Evolutionary conservation across 2,329 filamentous ascomycete species (phyloP).

Genomic region (Magnaporthales sp.): DNA sequence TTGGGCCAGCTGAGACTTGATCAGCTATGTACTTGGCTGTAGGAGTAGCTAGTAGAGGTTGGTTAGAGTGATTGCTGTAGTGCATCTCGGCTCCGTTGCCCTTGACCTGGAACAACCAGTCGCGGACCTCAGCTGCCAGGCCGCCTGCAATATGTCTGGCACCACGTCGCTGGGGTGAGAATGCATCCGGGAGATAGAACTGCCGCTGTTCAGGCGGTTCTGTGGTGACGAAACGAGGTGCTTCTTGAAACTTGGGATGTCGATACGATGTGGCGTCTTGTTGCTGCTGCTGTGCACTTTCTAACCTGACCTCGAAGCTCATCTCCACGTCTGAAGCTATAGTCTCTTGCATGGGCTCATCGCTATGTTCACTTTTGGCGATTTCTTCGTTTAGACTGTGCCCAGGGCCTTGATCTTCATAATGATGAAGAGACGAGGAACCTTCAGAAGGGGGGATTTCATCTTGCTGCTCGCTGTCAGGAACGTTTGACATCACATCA

Average conservation of each 20-base stretch:
- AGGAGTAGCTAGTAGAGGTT: constrained; percentile 13
- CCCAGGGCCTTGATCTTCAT: constrained; percentile 3
- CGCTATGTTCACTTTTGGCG: not conserved
- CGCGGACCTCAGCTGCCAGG: constrained; percentile 30
- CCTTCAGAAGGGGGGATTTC: not conserved
- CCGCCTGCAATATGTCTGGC: constrained; percentile 28
- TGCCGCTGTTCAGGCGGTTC: constrained; percentile 7
- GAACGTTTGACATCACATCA: not conserved
- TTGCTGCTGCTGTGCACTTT: constrained; percentile 7
- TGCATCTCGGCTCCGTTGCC: constrained; percentile 15
- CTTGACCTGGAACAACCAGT: constrained; percentile 36
- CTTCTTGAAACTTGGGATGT: constrained; percentile 19
- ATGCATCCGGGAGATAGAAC: constrained; percentile 25
- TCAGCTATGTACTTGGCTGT: constrained; percentile 16
- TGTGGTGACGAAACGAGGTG: constrained; percentile 28
- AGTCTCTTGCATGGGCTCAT: not conserved
- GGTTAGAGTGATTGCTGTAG: constrained; percentile 4
- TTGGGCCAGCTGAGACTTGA: constrained; percentile 10
- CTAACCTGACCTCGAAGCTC: constrained; percentile 1
- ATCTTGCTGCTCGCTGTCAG: not conserved
- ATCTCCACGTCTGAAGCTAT: constrained; percentile 12
- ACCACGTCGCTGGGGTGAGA: constrained; percentile 27
- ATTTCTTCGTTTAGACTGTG: not conserved
- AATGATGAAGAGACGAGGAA: not conserved
- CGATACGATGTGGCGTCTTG: not conserved